phyloP scores from a whole-genome alignment of 768 basidiomycete species.

The Mycena alexandri region DNA sequence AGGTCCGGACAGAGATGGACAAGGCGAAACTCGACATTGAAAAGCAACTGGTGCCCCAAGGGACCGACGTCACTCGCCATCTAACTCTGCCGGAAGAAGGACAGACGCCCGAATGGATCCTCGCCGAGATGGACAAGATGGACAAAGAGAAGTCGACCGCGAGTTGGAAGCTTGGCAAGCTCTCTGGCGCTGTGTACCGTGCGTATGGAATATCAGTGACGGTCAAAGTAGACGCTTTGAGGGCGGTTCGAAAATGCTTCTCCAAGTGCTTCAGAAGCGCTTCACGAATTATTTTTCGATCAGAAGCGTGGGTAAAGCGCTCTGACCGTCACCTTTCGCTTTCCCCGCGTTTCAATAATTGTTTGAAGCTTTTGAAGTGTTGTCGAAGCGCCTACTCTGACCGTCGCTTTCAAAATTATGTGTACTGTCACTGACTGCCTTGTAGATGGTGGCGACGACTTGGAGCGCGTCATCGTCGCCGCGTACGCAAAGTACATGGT shows the following conservation, averaged over 20 bases:
- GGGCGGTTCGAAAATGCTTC: too few species aligned
- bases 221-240: too few species aligned
- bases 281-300: too few species aligned
- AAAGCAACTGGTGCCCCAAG: conserved; percentile 74
- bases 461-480: conserved; percentile 81
- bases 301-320: too few species aligned
- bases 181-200: conserved; percentile 92
- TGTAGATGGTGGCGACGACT: conserved; percentile 85
- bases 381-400: too few species aligned
- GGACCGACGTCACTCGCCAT: conserved; percentile 72
- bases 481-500: conserved; percentile 88
- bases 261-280: too few species aligned
- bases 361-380: too few species aligned
- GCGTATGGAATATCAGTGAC: conserved; percentile 1
- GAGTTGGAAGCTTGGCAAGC: conserved; percentile 78
- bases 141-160: conserved; percentile 65
- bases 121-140: conserved; percentile 85
- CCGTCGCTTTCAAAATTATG: neutral
- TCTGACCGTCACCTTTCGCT: too few species aligned
- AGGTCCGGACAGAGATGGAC: conserved; percentile 73
- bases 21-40: conserved; percentile 77
- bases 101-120: conserved; percentile 77
- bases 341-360: conserved; percentile 4
- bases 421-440: neutral
- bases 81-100: conserved; percentile 76